phyloP scores from a whole-genome alignment of 371 early-diverging fungal species.

The Basidiobolus meristosporus region DNA sequence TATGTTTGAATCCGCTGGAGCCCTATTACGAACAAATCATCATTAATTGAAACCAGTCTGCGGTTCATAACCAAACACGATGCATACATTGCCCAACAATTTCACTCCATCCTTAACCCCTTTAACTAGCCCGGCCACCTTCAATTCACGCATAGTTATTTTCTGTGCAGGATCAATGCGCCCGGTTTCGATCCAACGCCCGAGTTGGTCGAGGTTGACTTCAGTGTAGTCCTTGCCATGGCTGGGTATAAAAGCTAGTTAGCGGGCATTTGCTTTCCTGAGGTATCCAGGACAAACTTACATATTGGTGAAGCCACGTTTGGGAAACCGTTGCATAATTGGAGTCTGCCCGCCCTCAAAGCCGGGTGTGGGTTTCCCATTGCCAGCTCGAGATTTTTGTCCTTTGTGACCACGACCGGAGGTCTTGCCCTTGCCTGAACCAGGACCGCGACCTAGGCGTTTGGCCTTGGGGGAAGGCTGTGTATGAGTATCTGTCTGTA shows the following conservation, averaged over 20 bases:
- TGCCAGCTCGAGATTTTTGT: constrained; percentile 67
- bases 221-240: constrained; percentile 45
- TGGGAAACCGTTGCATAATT: constrained; percentile 64
- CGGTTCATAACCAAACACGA: not conserved
- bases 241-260: constrained; percentile 9
- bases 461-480: constrained; percentile 3
- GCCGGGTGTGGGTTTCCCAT: constrained; percentile 55
- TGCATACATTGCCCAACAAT: constrained; percentile 53
- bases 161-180: constrained; percentile 61
- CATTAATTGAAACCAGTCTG: not conserved
- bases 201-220: constrained; percentile 72
- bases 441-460: constrained; percentile 71
- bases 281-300: too few relatives aligned
- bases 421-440: constrained; percentile 76
- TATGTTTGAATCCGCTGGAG: constrained; percentile 33
- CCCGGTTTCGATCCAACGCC: constrained; percentile 77
- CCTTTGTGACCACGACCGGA: constrained; percentile 89
- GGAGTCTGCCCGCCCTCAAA: constrained; percentile 94
- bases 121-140: constrained; percentile 51
- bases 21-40: constrained; percentile 17
- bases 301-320: constrained; percentile 73
- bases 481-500: too few relatives aligned
- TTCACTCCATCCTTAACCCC: constrained; percentile 75
- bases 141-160: constrained; percentile 71
- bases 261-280: not conserved